Evolutionary conservation across 129 eudicot genomes (phyloP), one percentile per base, ranked within the genome.

Genomic region (Smallanthus sonchifolius): DNA sequence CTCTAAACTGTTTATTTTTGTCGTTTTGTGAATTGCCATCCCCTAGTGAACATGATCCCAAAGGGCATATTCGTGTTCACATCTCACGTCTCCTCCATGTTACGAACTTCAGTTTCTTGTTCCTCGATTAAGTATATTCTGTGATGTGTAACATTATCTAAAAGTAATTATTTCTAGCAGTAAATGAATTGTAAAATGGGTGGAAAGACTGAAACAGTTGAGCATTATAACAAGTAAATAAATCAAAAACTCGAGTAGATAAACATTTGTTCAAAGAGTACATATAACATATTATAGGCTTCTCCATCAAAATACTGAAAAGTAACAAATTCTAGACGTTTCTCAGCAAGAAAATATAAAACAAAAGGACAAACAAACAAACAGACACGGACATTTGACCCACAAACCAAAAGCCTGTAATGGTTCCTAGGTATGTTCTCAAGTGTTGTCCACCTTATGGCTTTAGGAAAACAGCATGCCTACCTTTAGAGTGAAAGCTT

Each of bases 261-360:
- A 65, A 79, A 30, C 65, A 51, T 72, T 79, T 73, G 82, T 72
- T 72, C 78, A 72, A 32, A 63, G 77, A 72, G 70, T 73, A 79
- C 78, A 79, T 79, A 79, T 79, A 71, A 79, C 83, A 79, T 79
- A 0, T 24, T 24, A 79, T 79, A 79, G 68, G 83, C 68, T 64
- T 79, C 78, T 63, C 76, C 83, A 79, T 73, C 74, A 79, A 64
- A 37, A 65, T 43, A 73, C 78, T 45, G 78, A 79, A 79, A 79
- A 74, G 19, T 7, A 32, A 40, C 60, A 79, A 72, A 72, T 65
- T 67, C 83, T 72, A 79, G 55, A 43, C 44, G 81, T 60, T 77
- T 56, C 51, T 28, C 81, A 77, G 43, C 78, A 79, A 72, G 17
- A 39, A 72, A 65, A 71, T n/a, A 79, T 5, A 79, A 62, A 15